Evolutionary conservation across 2,329 filamentous ascomycete genomes (phyloP), one percentile per base, ranked within the genome.

Genomic region (Epichloe sp.): DNA sequence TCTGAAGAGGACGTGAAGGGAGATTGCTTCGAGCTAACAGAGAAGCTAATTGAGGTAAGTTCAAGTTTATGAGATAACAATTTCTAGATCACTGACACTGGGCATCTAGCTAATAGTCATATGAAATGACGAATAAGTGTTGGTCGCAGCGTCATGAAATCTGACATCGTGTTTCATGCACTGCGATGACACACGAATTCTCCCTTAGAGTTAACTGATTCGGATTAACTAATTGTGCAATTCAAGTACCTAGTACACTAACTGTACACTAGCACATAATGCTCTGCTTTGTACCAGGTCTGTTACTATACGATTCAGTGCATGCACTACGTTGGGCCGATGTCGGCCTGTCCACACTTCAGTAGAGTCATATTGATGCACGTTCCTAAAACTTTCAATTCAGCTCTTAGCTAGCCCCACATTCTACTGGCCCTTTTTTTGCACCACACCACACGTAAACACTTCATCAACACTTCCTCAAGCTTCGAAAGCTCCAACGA

Each of bases 31-130:
- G 65, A 67, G 44, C 62, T 81, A 44, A 82, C 77, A 2, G 78
- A 80, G 60, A 78, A 75, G 62, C 67, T 83, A 36, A 82, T 82
- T 56, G 77, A 81, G 70, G 78, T 80, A 61, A 71, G 48, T 41
- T 21, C n/a, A 15, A 36, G 42, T 34, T 43, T 14, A 35, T 10
- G 15, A 35, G 26, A 15, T 17, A 2, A 14, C 17, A 15, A 15
- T 44, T 21, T 19, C 1, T 10, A 12, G 10, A 43, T 21, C 23
- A 45, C 52, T 53, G 47, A 53, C 19, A 11, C 10, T 35, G n/a
- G 7, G 11, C 10, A 35, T 44, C 19, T 36, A 56, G 54, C 40
- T 56, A 1, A 54, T 56, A 19, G 37, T 56, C 11, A 51, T 54
- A 17, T 56, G 17, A 49, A 15, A 12, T 23, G 10, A 23, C 23